Conservation (phyloP, 2,329 filamentous ascomycete genomes). For the Ophiostoma pallidulum region DNA sequence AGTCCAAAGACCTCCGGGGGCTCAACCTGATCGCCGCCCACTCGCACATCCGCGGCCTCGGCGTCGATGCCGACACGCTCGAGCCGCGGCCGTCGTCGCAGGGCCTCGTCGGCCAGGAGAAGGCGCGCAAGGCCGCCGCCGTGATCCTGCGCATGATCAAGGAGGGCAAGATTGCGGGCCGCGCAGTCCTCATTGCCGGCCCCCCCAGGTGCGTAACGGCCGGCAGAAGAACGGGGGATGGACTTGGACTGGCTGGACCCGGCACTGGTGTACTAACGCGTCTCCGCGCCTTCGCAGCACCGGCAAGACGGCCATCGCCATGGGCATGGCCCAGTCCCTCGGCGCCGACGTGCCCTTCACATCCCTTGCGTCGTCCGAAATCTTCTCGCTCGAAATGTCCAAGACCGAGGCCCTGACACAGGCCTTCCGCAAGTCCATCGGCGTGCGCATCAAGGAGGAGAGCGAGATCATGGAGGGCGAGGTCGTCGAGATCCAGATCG, state of each 20-base stretch:
- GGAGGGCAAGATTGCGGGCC: conserved; percentile 94
- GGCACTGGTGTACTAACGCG: too few relatives aligned
- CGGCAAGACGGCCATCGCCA: conserved; percentile 95
- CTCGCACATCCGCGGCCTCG: conserved; percentile 93
- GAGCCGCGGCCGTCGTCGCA: conserved; percentile 80
- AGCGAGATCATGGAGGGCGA: conserved; percentile 99
- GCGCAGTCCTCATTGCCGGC: conserved; percentile 88
- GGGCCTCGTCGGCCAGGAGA: conserved; percentile 90
- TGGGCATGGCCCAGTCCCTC: conserved; percentile 96
- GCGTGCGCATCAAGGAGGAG: conserved; percentile 96
- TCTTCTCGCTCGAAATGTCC: conserved; percentile 98
- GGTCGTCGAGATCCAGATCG: conserved; percentile 97
- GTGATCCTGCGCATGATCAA: conserved; percentile 98
- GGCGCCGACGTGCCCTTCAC: conserved; percentile 94
- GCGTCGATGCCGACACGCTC: conserved; percentile 83
- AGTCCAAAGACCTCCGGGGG: conserved; percentile 90
- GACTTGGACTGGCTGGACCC: too few relatives aligned
- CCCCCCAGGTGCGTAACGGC: conserved; percentile 65
- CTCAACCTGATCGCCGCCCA: conserved; percentile 97
- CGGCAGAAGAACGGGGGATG: too few relatives aligned
- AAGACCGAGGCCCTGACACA: conserved; percentile 98
- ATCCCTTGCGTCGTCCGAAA: conserved; percentile 88
- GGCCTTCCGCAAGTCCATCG: conserved; percentile 97
- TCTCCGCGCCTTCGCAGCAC: conserved; percentile 54
- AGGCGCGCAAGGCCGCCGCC: conserved; percentile 90